Base-by-base conservation (phyloP, 1,284 basidiomycete genomes). In the Ganoderma resinaceum region DNA sequence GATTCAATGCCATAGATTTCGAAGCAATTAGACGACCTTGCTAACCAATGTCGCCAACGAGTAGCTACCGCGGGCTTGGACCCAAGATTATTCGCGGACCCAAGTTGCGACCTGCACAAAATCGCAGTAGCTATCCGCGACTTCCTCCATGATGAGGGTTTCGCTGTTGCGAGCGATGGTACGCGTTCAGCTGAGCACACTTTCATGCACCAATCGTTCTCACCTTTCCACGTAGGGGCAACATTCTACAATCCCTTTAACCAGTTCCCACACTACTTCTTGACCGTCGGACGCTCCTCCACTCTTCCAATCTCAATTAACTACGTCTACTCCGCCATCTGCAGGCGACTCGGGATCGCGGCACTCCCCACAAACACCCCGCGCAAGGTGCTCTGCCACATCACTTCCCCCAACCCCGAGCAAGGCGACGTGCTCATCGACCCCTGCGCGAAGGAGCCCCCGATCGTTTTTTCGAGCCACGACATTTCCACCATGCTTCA, bases 291-390 rank as follows among this genome's bases (percentile, higher is more conserved):
- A 82, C 72, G 67, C 49, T 55, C 86, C 81, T 66, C 77, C 12
- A 86, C 87, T 0, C 84, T 91, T 60, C 89, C 90, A 0, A 85
- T 92, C 66, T 88, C 88, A 3, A 80, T 91, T 37, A 85, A 86
- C 57, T 89, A 86, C 76, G 75, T 89, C 35, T 91, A 90, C 70
- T 83, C 88, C 8, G 82, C 84, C 5, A 79, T 92, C 57, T 83
- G 83, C 11, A 81, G 82, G 18, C 81, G 86, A 26, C 77, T 91
- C 0, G 86, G 85, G 33, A 79, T 91, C 20, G 69, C 75, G 9
- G 87, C 88, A 0, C 82, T 81, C 14, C 86, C 89, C 0, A 78
- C 89, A 26, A 84, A 87, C 72, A 89, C 87, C 66, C 90, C 89
- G 3, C 77, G 79, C 20, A 82, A 82, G 61, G 89, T 91, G 11